Base-by-base conservation (phyloP, 352 stramenopile species). In the Phytopythium chamaehyphon region DNA sequence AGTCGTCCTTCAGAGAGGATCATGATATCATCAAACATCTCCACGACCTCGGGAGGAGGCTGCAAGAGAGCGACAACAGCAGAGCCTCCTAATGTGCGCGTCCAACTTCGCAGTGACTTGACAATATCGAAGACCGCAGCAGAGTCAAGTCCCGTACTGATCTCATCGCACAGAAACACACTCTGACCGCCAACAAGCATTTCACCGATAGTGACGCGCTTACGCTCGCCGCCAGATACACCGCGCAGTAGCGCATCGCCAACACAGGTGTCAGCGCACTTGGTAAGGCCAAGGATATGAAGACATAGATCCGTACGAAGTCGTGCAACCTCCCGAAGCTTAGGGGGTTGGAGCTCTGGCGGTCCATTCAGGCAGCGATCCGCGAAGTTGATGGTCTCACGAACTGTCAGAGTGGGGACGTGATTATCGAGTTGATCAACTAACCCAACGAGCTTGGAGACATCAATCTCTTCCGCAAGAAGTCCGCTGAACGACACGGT, bases 331-430 rank as follows among this genome's bases (percentile, higher is more conserved):
- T 73, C 51, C 21, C 76, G 66, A 7, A 92, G 42, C 57, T 90
- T 66, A 40, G 83, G 38, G 40, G 83, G 46, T 38, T 70, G 56
- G 31, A 8, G 19, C 35, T 68, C 54, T 3, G 63, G 47, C 22
- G 49, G 50, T 1, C 61, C 59, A 33, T 73, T 88, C 18, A 91
- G 69, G 56, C 84, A 96, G 35, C 90, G 81, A 55, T 94, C 95
- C 10, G 92, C 84, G 69, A 98, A 98, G 33, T 88, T 61, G 52
- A 98, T 81, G 5, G 94, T 98, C 59, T 98, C 92, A 31, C 86
- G 68, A 1, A 98, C 94, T 2, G 90, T 98, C 23, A 98, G 69
- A 10, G 85, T 76, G n/a, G 92, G 69, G 15, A 86, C 66, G 69
- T 98, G 93, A 22, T 73, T 68, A 63, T 98, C 92, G 15, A 70